Base-by-base conservation (phyloP, 2,329 filamentous ascomycete genomes). In the Penicillium sp. region DNA sequence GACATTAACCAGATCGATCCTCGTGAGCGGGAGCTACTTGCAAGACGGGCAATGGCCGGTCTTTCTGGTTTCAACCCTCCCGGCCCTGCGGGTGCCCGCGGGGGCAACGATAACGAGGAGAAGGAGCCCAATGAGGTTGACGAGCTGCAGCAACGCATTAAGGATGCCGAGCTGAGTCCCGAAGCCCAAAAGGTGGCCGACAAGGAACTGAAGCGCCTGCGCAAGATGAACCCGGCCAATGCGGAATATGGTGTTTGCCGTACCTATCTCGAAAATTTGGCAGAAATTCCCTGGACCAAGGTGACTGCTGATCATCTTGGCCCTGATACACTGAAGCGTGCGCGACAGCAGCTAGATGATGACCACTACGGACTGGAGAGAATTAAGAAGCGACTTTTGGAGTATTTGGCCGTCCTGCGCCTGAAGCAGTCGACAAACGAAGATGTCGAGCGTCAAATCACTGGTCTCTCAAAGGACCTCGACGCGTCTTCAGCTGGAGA, bases 311-410 rank as follows among this genome's bases (percentile, higher is more conserved):
- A 97, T 66, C 86, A 91, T 26, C 83, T 99, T 3, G 91, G 92
- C 7, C 82, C 84, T 0, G 87, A 91, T 8, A 97, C 92, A 0
- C 72, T 97, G 50, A 80, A 83, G 52, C 83, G 82, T 61, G 94
- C 94, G 6, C 85, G 91, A 48, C 90, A 91, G 74, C 94, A 97
- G 71, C 82, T 99, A 5, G 91, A 99, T 65, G 87, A 95, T 58
- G 94, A 99, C 67, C 94, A 99, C 71, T 97, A 97, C 63, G 94
- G 94, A 0, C 78, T 99, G 12, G 91, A 97, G 55, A 95, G 93
- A 73, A 93, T 99, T 67, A 99, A 99, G 84, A 97, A 96, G 81
- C 84, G 94, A 36, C 75, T 99, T 18, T 81, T 99, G 4, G 95
- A 97, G 71, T 99, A 99, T 68, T 80, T 99, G 36, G 95, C 94